Evolutionary conservation across 768 basidiomycete genomes (phyloP).

Genomic region (Tricholoma terreum): DNA sequence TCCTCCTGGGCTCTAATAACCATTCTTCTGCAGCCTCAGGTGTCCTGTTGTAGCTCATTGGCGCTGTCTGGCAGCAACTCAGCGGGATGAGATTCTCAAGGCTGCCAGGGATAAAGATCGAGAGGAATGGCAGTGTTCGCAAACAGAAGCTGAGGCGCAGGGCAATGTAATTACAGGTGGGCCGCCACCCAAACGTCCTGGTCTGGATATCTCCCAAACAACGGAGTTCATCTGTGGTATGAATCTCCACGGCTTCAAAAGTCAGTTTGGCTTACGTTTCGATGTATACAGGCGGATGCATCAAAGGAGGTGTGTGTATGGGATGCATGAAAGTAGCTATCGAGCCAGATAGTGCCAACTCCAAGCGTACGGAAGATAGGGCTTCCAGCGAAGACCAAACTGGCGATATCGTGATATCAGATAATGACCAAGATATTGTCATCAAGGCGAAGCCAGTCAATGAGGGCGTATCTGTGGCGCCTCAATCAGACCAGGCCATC

Average conservation of each 20-base stretch:
- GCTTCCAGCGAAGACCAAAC: conserved; percentile 3
- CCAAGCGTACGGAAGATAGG: conserved; percentile 2
- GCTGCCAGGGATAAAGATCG: conserved; percentile 56
- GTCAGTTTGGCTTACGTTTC: neutral
- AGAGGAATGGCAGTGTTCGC: conserved; percentile 33
- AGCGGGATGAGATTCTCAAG: conserved; percentile 70
- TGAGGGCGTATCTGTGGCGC: neutral
- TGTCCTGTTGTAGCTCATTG: conserved; percentile 79
- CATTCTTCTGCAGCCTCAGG: conserved; percentile 50
- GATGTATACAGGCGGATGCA: conserved; percentile 46
- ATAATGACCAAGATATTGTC: conserved; percentile 9
- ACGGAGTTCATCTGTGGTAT: conserved; percentile 77
- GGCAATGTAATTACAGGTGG: conserved; percentile 17
- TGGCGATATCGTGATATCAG: conserved; percentile 35
- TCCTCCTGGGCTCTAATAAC: neutral
- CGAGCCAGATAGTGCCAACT: conserved; percentile 36
- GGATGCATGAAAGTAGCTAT: conserved; percentile 60
- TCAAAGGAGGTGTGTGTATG: conserved; percentile 78
- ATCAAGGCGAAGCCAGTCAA: neutral
- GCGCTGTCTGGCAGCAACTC: conserved; percentile 62
- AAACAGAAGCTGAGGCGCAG: conserved; percentile 20
- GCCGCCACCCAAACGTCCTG: conserved; percentile 43
- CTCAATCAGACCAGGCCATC: conserved; percentile 32
- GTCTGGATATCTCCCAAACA: conserved; percentile 51
- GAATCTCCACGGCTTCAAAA: conserved; percentile 9